Base-by-base conservation (phyloP, 768 basidiomycete species). In the Scleroderma citrinum region DNA sequence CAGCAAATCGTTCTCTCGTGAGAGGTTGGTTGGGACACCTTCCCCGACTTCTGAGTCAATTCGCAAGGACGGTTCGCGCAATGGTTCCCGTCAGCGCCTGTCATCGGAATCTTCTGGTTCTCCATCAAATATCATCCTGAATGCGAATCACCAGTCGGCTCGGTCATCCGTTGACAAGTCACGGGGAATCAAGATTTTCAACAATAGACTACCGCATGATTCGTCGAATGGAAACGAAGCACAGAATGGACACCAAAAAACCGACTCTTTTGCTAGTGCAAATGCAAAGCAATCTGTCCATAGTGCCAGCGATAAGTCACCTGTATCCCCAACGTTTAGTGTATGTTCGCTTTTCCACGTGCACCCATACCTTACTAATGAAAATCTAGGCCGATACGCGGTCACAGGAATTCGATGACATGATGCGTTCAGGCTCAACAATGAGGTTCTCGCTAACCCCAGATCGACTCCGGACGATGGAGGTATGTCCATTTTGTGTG, bases 401-500 rank as follows among this genome's bases (percentile, higher is more conserved):
- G 58, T 73, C 80, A 48, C 83, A 87, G 54, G 89, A 95, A 64
- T 97, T 98, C 65, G 94, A 98, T 67, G 83, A 92, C 66, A 73
- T 97, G 67, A 85, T 98, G 82, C 82, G 81, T 45, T 92, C 89
- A 50, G 81, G 85, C 51, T 76, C 86, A 50, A 97, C 94, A 17
- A 88, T 96, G 87, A 96, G 92, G 64, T 84, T 98, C 58, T 95
- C 92, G 36, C 76, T 96, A 54, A 98, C 94, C 30, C 94, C 94
- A 49, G 92, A 96, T 72, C 78, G 94, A 47, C 74, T 98, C 49
- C 87, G 83, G 63, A 90, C 83, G 44, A 94, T 95, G 81, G 92
- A 96, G 78, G 93, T 94, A 69, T 62, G 80, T 74, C 29, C 31
- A 44, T 44, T 19, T 55, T 59, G 51, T 49, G 46, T 40, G 52